phyloP scores from a whole-genome alignment of 139 green algal genomes.

The Closterium sp. region DNA sequence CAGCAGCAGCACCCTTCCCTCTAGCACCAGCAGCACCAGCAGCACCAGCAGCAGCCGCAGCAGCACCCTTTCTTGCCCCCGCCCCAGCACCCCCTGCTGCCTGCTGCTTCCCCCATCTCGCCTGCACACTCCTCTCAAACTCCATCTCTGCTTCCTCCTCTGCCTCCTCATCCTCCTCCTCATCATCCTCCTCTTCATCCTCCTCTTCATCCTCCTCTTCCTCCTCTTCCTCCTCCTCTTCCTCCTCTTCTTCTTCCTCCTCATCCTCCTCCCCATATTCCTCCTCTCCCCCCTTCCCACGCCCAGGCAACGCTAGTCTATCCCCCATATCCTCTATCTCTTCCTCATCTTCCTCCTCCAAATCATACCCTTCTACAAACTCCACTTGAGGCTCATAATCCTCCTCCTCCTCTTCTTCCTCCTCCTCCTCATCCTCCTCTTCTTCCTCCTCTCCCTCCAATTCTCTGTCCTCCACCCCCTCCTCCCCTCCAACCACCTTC shows the following conservation, averaged over 20 bases:
- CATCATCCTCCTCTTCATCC: neutral
- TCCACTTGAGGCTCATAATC: neutral
- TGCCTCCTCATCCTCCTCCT: neutral
- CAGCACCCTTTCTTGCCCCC: neutral
- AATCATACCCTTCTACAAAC: neutral
- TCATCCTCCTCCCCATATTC: neutral
- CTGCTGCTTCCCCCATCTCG: neutral
- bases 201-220: neutral
- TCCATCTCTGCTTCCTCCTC: neutral
- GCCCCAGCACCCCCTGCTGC: neutral
- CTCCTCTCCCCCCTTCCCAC: neutral
- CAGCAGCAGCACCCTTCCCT: neutral
- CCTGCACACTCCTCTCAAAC: neutral
- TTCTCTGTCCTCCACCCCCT: neutral
- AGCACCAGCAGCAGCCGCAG: neutral
- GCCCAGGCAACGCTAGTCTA: neutral
- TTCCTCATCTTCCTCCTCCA: neutral
- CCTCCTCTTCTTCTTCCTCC: neutral
- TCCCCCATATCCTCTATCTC: neutral
- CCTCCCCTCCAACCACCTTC: slow-evolving; percentile 18
- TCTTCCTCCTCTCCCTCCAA: neutral
- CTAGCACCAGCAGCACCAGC: neutral
- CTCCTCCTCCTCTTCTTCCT: neutral
- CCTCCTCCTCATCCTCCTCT: slow-evolving; percentile 5
- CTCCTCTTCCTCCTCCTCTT: neutral